These are phyloP conservation scores for Coemansia sp. DNA, from an alignment of 192 early-diverging fungal genomes.

Conservation along the genomic window DNA sequence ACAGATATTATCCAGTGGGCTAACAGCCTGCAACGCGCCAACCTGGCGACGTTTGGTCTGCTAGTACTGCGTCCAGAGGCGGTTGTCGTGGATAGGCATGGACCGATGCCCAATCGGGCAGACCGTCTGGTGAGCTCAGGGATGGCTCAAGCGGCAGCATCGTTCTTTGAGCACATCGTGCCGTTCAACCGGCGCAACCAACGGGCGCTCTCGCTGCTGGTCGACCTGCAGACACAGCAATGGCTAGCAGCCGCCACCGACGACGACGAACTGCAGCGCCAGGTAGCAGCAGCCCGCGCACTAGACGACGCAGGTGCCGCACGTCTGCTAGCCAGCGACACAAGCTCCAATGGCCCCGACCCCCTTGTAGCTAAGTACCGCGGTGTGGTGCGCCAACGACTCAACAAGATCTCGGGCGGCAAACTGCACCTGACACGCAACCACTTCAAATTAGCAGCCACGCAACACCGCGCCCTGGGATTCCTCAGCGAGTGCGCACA, in stretches of 20 bases:
- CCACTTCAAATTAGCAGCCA: conserved; percentile 10
- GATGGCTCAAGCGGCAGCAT: conserved; percentile 10
- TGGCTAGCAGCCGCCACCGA: conserved; percentile 31
- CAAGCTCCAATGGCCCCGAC: too few species aligned
- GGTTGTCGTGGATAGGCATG: conserved; percentile 10
- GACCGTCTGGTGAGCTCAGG: conserved; percentile 26
- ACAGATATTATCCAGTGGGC: conserved; percentile 28
- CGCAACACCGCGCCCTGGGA: conserved; percentile 10
- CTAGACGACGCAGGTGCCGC: conserved; percentile 9
- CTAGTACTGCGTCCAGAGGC: conserved; percentile 29
- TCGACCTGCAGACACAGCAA: conserved; percentile 46
- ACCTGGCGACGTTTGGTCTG: conserved; percentile 37
- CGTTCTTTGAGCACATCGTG: conserved; percentile 32
- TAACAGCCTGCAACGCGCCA: conserved; percentile 22
- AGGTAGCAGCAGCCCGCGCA: conserved; percentile 19
- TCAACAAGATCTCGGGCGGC: conserved; percentile 39
- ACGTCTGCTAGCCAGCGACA: conserved; percentile 18
- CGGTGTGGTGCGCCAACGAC: conserved; percentile 18
- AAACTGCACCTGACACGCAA: conserved; percentile 20
- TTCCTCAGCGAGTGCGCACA: conserved; percentile 14
- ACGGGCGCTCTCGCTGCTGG: conserved; percentile 21
- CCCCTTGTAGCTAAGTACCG: conserved; percentile 19
- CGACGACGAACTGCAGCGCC: conserved; percentile 32
- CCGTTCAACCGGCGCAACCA: conserved; percentile 16
- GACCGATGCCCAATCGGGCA: conserved; percentile 28